Evolutionary conservation across 2,329 filamentous ascomycete genomes (phyloP).

Genomic region (Calonectria pseudoreteaudii): DNA sequence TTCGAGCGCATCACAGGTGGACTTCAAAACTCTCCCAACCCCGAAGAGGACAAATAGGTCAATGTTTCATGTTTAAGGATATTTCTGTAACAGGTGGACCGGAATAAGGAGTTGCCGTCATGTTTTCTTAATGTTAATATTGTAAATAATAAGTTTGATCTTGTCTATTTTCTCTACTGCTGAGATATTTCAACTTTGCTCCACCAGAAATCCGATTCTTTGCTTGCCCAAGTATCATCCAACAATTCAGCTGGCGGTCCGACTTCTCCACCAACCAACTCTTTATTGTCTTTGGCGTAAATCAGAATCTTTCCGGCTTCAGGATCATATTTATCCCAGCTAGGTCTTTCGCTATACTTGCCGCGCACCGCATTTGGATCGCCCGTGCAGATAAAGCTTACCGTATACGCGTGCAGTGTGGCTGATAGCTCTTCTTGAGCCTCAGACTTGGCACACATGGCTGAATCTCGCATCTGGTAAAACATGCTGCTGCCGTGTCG

Average conservation of each 20-base stretch:
- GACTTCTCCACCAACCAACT: conserved; percentile 56
- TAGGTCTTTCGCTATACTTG: conserved; percentile 38
- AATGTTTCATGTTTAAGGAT: neutral
- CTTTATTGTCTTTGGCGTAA: conserved; percentile 60
- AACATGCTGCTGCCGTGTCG: conserved; percentile 61
- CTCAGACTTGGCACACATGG: conserved; percentile 48
- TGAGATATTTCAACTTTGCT: conserved; percentile 53
- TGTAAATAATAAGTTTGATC: neutral
- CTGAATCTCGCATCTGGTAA: conserved; percentile 58
- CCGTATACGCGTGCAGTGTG: conserved; percentile 59
- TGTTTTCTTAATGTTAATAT: neutral
- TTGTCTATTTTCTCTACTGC: conserved; percentile 30
- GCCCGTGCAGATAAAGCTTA: conserved; percentile 60
- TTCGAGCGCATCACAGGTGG: too few species aligned
- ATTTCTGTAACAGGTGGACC: too few species aligned
- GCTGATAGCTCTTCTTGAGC: conserved; percentile 56
- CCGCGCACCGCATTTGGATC: conserved; percentile 53
- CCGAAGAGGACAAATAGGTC: neutral
- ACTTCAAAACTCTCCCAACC: too few species aligned
- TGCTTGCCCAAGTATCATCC: conserved; percentile 54
- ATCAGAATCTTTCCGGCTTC: conserved; percentile 49
- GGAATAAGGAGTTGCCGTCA: neutral
- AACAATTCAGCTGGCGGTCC: conserved; percentile 52
- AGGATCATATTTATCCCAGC: conserved; percentile 51
- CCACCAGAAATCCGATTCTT: conserved; percentile 62